Conservation (phyloP, 139 green algal species). For the Coelastrella sp. region DNA sequence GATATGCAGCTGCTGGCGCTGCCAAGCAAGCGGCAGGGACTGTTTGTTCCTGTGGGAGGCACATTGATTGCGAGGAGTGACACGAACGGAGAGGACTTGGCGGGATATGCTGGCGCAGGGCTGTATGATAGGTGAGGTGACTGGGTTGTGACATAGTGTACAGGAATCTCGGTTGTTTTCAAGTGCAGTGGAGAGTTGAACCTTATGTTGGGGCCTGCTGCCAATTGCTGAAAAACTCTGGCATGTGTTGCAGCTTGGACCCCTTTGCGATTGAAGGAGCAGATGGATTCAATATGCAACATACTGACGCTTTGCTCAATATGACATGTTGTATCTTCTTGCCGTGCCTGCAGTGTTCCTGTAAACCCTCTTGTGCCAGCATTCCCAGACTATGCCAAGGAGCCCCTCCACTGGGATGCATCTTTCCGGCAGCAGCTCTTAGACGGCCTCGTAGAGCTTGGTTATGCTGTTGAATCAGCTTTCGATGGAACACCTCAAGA, state of each 20-base stretch:
- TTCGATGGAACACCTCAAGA: conserved; percentile 76
- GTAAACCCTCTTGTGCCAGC: conserved; percentile 60
- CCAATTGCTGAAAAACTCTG: no score
- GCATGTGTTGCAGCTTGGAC: no score
- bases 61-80: conserved; percentile 79
- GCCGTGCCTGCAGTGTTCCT: conserved; percentile 61
- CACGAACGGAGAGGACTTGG: conserved; percentile 95
- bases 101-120: conserved; percentile 86
- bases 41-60: conserved; percentile 53
- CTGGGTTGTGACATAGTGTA: not conserved
- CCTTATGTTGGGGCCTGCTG: no score
- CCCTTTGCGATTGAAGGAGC: no score
- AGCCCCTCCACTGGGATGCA: conserved; percentile 79
- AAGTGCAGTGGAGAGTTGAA: no score
- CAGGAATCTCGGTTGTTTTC: no score
- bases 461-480: conserved; percentile 61
- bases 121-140: conserved; percentile 78
- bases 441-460: conserved; percentile 64
- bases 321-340: not conserved
- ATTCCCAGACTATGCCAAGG: conserved; percentile 67
- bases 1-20: conserved; percentile 55
- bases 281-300: no score
- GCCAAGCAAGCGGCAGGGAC: conserved; percentile 78
- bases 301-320: no score
- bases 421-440: conserved; percentile 62